Percentiles rank a stretch among this genome's conserved stretches.
phyloP scores from a whole-genome alignment of 345 rosid species.

The Citrus sp. region DNA sequence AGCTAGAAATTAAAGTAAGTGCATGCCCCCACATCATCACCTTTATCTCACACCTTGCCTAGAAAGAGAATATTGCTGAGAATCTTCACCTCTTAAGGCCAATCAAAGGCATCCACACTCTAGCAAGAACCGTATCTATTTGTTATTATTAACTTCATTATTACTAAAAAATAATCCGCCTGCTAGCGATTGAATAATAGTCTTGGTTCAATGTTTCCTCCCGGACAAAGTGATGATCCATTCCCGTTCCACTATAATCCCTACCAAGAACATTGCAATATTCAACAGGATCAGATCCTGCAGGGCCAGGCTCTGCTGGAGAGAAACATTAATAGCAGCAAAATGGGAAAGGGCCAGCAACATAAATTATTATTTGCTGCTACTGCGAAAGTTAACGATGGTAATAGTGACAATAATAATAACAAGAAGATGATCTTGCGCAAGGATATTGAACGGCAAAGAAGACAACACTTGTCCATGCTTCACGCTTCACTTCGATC shows the following conservation, averaged over 20 bases:
- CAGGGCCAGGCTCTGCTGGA: slow-evolving; percentile 11
- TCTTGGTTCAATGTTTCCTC: slow-evolving; percentile 7
- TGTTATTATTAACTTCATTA: slow-evolving; percentile 1
- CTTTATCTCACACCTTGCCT: neutral
- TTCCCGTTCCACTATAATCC: neutral
- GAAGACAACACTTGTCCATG: slow-evolving; percentile 44
- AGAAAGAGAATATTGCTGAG: slow-evolving; percentile 8
- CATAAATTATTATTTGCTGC: slow-evolving; percentile 5
- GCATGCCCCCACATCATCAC: neutral
- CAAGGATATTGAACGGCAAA: slow-evolving; percentile 43
- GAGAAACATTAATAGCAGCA: neutral
- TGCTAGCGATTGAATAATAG: neutral
- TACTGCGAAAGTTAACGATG: neutral
- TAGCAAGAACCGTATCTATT: neutral
- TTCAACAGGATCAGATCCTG: slow-evolving; percentile 7
- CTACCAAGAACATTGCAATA: neutral
- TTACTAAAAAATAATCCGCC: neutral
- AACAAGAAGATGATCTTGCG: slow-evolving; percentile 27
- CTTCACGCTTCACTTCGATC: slow-evolving; percentile 43
- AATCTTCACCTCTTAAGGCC: slow-evolving; percentile 1
- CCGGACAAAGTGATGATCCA: neutral
- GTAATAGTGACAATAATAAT: neutral
- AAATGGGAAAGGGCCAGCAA: slow-evolving; percentile 8
- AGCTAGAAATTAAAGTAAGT: neutral
- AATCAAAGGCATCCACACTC: neutral